Base-by-base conservation (phyloP, 2,329 filamentous ascomycete species). In the Cladophialophora bantiana region DNA sequence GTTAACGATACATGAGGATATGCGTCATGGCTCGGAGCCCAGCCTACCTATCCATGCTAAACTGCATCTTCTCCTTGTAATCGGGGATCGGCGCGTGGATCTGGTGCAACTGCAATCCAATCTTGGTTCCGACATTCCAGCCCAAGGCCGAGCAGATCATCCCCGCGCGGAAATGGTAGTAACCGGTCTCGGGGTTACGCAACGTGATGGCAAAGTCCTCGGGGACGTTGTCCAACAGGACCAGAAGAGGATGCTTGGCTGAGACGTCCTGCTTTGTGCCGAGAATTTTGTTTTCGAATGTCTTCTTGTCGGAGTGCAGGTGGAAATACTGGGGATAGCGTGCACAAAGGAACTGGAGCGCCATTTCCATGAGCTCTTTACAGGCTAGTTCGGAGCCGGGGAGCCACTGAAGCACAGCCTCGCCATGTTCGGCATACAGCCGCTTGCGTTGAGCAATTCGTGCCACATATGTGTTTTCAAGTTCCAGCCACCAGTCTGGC, bases 311-410 rank as follows among this genome's bases (percentile, higher is more conserved):
- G 1, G 74, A 72, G 62, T 84, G 83, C 0, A 92, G 75, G 3
- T 81, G 81, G 76, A 96, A 96, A 71, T 90, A 88, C 5, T 88
- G 85, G 0, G 93, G 92, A 74, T 96, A 96, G 3, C 92, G 84
- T 3, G 87, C 84, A 68, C 88, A 91, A n/a, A 94, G 78, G 71
- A 94, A 96, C 70, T 94, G 91, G 3, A 96, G 72, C 2, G 83
- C 85, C 88, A 94, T 93, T 77, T 96, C 93, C 92, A 95, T 94
- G 5, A 95, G 81, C 73, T 96, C 93, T 75, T 93, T 93, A 75
- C 90, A 92, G 0, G 89, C 92, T 0, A 95, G 81, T 73, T 95
- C 90, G 0, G 89, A 90, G 1, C 92, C 92, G 0, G 91, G 91
- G 0, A 94, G 82, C 36, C 83, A 83, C 64, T 90, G 85, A 0